Conservation (phyloP, 2,329 filamentous ascomycete genomes). For the Colletotrichum truncatum region DNA sequence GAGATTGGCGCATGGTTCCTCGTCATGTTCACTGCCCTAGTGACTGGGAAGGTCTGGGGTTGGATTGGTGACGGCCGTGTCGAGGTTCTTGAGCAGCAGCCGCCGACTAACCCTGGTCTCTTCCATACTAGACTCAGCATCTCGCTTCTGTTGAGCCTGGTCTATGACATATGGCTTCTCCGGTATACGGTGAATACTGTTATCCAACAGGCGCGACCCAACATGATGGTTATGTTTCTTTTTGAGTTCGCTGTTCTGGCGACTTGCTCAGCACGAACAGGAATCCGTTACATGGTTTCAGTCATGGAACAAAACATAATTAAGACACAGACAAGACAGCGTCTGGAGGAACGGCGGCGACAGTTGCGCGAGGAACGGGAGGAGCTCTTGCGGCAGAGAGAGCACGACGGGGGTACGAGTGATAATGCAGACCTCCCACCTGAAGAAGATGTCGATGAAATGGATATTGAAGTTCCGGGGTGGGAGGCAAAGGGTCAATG, state of each 20-base stretch:
- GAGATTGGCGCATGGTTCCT: slow-evolving; percentile 95
- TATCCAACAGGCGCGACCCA: slow-evolving; percentile 86
- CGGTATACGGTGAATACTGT: slow-evolving; percentile 84
- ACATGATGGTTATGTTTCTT: slow-evolving; percentile 99
- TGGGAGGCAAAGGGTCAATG: slow-evolving; percentile 97
- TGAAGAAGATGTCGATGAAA: slow-evolving; percentile 85
- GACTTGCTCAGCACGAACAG: slow-evolving; percentile 82
- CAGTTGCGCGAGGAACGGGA: slow-evolving; percentile 71
- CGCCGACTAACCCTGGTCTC: slow-evolving; percentile 84
- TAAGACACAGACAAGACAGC: slow-evolving; percentile 75
- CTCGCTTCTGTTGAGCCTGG: slow-evolving; percentile 80
- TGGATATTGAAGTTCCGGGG: slow-evolving; percentile 93
- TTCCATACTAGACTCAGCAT: slow-evolving; percentile 86
- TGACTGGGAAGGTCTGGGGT: slow-evolving; percentile 96
- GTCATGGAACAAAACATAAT: slow-evolving; percentile 81
- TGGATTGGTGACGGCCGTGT: slow-evolving; percentile 98
- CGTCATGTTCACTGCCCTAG: slow-evolving; percentile 92
- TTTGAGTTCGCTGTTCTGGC: slow-evolving; percentile 94
- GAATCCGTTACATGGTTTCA: slow-evolving; percentile 80
- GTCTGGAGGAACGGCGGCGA: slow-evolving; percentile 72
- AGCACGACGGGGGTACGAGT: slow-evolving; percentile 55
- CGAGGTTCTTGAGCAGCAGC: slow-evolving; percentile 94
- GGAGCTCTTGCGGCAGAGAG: slow-evolving; percentile 59
- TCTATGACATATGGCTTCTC: slow-evolving; percentile 84
- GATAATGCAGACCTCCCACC: slow-evolving; percentile 61